These are phyloP conservation scores for Exophiala oligosperma DNA, from an alignment of 2,329 filamentous ascomycete species.

Conservation along the genomic window DNA sequence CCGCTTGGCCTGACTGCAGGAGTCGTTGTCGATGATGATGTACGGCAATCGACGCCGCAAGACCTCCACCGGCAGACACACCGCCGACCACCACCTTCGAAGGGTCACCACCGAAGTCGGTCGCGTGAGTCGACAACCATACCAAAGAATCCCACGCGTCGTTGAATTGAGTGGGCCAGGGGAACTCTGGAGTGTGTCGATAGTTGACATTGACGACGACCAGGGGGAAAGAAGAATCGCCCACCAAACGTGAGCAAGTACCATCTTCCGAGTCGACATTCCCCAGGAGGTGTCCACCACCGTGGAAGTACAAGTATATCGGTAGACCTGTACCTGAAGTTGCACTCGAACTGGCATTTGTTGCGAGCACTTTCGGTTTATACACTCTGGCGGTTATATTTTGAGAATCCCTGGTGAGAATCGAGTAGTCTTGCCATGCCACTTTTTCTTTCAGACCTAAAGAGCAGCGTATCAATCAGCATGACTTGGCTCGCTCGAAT, in stretches of 20 bases:
- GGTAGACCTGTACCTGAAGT: background rate
- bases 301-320: background rate
- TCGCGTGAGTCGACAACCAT: background rate
- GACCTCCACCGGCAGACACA: background rate
- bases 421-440: background rate
- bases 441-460: background rate
- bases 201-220: constrained; percentile 59
- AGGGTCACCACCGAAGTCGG: background rate
- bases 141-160: constrained; percentile 50
- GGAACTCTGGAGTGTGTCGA: constrained; percentile 56
- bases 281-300: constrained; percentile 51
- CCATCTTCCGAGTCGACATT: constrained; percentile 55
- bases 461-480: too few species aligned
- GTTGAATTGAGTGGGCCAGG: constrained; percentile 54
- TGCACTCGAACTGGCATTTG: background rate
- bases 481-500: too few species aligned
- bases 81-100: background rate
- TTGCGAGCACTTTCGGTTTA: background rate
- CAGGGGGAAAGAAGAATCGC: constrained; percentile 16
- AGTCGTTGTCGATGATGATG: background rate
- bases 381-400: background rate
- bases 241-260: constrained; percentile 49
- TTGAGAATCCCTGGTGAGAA: background rate
- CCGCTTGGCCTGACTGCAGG: background rate
- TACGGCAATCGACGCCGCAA: background rate